These are phyloP conservation scores for Chaetomiaceae sp. DNA, from an alignment of 2,329 filamentous ascomycete genomes.

Conservation along the genomic window DNA sequence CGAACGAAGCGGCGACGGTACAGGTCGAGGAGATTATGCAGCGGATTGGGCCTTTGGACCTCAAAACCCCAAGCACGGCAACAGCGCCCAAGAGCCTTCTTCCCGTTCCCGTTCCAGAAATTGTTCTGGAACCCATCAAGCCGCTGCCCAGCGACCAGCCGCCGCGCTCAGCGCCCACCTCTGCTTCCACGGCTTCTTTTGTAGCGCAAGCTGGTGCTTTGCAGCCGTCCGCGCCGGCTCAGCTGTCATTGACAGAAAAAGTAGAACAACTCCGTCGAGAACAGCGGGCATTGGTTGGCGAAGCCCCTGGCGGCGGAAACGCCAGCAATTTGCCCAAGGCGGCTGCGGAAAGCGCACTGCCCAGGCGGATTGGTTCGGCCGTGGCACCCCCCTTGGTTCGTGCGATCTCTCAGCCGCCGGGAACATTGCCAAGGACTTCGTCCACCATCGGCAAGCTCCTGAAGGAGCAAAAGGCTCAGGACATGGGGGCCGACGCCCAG, in stretches of 20 bases:
- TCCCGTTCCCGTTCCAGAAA: slow-evolving; percentile 9
- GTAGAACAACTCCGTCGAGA: slow-evolving; percentile 50
- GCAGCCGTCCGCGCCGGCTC: slow-evolving; percentile 1
- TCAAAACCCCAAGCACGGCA: slow-evolving; percentile 40
- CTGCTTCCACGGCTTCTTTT: slow-evolving; percentile 20
- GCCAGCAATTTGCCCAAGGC: slow-evolving; percentile 18
- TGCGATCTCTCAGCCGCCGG: slow-evolving; percentile 49
- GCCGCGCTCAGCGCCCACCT: slow-evolving; percentile 18
- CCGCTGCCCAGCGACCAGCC: slow-evolving; percentile 3
- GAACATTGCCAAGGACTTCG: slow-evolving; percentile 43
- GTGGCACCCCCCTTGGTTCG: slow-evolving; percentile 52
- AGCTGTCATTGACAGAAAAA: slow-evolving; percentile 40
- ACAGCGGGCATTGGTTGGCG: slow-evolving; percentile 36
- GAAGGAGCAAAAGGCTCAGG: slow-evolving; percentile 29
- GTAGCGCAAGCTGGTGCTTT: slow-evolving; percentile 6
- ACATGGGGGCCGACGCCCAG: slow-evolving; percentile 31
- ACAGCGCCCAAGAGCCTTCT: slow-evolving; percentile 22
- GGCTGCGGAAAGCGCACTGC: slow-evolving; percentile 28
- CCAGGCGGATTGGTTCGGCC: slow-evolving; percentile 43
- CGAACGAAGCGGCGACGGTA: slow-evolving; percentile 21
- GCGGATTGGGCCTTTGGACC: slow-evolving; percentile 47
- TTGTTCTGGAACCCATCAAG: slow-evolving; percentile 12
- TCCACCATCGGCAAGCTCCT: slow-evolving; percentile 41
- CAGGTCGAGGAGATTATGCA: slow-evolving; percentile 34
- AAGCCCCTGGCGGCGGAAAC: slow-evolving; percentile 27